These are phyloP conservation scores for Ambrosiella cleistominuta DNA, from an alignment of 2,329 filamentous ascomycete genomes.

Conservation along the genomic window DNA sequence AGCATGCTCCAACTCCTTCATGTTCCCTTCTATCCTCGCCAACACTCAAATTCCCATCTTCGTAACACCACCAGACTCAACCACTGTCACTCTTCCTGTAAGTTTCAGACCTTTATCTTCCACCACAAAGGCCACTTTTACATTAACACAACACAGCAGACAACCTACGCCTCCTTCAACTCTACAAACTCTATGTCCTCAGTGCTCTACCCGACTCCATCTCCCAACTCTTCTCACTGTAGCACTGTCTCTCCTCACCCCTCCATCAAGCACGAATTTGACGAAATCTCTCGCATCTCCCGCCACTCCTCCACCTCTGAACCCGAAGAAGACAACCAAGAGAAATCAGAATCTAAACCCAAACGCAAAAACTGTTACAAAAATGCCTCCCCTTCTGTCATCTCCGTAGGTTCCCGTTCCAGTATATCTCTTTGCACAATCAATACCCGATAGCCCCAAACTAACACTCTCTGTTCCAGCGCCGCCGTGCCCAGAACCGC, in stretches of 20 bases:
- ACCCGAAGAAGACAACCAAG: background rate
- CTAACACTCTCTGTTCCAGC: slow-evolving; percentile 14
- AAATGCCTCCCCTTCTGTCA: slow-evolving; percentile 31
- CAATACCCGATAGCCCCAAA: background rate
- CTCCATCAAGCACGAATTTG: slow-evolving; percentile 10
- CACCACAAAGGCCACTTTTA: background rate
- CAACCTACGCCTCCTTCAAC: background rate
- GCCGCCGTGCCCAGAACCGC: slow-evolving; percentile 20
- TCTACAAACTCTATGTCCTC: background rate
- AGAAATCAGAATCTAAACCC: slow-evolving; percentile 21
- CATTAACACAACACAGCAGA: no score
- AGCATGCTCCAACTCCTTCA: background rate
- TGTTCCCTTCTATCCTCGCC: background rate
- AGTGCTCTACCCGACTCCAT: background rate
- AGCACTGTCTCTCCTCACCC: background rate
- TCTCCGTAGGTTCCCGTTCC: slow-evolving; percentile 24
- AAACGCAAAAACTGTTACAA: slow-evolving; percentile 36
- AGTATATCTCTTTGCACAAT: background rate
- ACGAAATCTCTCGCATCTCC: background rate
- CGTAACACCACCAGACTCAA: background rate
- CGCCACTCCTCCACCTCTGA: background rate
- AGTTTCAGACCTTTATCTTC: background rate
- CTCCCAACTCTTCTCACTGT: background rate
- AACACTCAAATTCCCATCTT: background rate
- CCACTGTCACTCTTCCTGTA: no score